phyloP scores from a whole-genome alignment of 2,329 filamentous ascomycete species.

The Endoconidiophora polonica region DNA sequence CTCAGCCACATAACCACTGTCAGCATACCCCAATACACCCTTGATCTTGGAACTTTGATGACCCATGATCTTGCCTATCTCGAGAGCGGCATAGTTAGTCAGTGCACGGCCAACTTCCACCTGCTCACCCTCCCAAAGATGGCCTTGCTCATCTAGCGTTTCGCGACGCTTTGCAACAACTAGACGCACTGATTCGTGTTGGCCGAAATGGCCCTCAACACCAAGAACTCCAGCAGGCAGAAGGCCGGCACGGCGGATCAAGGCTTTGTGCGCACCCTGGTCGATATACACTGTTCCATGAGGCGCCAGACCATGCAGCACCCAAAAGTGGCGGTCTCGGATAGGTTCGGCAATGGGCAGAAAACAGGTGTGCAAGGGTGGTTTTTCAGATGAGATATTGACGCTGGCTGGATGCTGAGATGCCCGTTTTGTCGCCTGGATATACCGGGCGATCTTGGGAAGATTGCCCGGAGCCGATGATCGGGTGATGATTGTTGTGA shows the following conservation, averaged over 20 bases:
- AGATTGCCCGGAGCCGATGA: slow-evolving; percentile 92
- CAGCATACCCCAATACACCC: slow-evolving; percentile 69
- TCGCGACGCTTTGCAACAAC: slow-evolving; percentile 54
- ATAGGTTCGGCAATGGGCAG: slow-evolving; percentile 71
- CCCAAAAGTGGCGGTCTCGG: slow-evolving; percentile 90
- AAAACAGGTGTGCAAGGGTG: slow-evolving; percentile 82
- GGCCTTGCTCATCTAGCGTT: slow-evolving; percentile 24
- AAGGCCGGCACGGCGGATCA: slow-evolving; percentile 70
- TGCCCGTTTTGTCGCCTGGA: slow-evolving; percentile 36
- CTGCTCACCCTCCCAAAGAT: slow-evolving; percentile 33
- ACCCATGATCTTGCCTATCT: slow-evolving; percentile 74
- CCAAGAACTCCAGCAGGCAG: slow-evolving; percentile 82
- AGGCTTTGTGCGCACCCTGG: slow-evolving; percentile 65
- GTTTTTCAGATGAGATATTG: slow-evolving; percentile 19
- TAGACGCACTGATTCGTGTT: slow-evolving; percentile 81
- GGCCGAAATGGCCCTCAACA: slow-evolving; percentile 73
- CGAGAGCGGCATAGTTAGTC: slow-evolving; percentile 79
- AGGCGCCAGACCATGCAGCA: slow-evolving; percentile 77
- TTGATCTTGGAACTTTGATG: slow-evolving; percentile 68
- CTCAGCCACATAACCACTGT: slow-evolving; percentile 85
- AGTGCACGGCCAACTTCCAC: slow-evolving; percentile 73
- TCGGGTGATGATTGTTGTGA: slow-evolving; percentile 87
- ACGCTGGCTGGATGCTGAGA: slow-evolving; percentile 16
- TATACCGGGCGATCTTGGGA: slow-evolving; percentile 65
- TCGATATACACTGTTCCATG: slow-evolving; percentile 91